Evolutionary conservation across 148 eudicot genomes (phyloP), one percentile per base, ranked within the genome.

Genomic region (Pharnaceum exiguum): DNA sequence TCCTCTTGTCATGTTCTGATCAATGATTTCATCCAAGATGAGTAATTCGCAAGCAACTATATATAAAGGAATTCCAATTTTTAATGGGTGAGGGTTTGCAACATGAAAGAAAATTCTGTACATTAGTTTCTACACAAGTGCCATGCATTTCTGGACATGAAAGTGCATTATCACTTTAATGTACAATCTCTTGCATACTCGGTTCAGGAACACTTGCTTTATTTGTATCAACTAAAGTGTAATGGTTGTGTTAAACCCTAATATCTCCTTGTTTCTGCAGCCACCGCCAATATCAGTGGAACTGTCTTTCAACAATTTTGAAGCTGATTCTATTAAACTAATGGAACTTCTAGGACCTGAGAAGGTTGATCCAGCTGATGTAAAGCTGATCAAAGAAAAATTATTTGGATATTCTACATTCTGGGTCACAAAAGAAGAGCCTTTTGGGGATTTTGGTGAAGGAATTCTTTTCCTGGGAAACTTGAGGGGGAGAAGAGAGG

Each of bases 311-410:
- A 84, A 75, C 73, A 80, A 80, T 68, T 89, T 94, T 65, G 95
- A 94, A 72, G 80, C 83, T 30, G 99, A 94, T 68, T 94, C 99
- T 46, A 81, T 94, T 59, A 94, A 89, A 60, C 71, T 94, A 61
- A 86, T 94, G 96, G 99, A 94, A 72, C 86, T 94, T 54, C 89
- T 94, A 22, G 99, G 95, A 55, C 99, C 99, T 17, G 99, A 94
- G 42, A 94, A 78, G 73, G 99, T 94, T 69, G 96, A 94, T 72
- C 93, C 99, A 24, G 57, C 74, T 51, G 99, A 94, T 75, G 87
- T 89, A 50, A 89, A 89, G 72, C 63, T 86, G 52, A 89, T 94
- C 44, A 89, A 84, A 71, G 91, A 89, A 29, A 89, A 78, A 65
- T 72, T 94, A 67, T 94, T 94, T 72, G 99, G 99, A 53, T 94